Evolutionary conservation across 192 early-diverging fungal species (phyloP).

Genomic region (Backusella tuberculispora): DNA sequence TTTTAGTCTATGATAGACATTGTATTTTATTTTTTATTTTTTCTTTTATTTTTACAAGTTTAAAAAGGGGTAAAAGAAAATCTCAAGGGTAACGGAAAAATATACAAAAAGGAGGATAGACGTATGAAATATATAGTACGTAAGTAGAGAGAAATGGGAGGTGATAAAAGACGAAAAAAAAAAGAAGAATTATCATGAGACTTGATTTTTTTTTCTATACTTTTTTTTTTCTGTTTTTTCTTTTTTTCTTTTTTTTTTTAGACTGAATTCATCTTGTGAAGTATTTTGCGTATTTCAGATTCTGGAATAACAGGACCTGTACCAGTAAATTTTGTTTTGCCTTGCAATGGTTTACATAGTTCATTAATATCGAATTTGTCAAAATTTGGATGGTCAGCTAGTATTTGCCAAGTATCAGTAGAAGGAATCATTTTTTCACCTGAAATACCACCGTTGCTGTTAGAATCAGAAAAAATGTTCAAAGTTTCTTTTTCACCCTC

Average conservation of each 20-base stretch:
- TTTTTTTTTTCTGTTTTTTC: background rate
- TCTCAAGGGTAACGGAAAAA: slow-evolving; percentile 1
- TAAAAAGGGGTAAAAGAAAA: slow-evolving; percentile 6
- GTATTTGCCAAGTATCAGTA: slow-evolving; percentile 55
- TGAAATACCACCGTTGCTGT: background rate
- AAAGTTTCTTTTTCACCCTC: slow-evolving; percentile 10
- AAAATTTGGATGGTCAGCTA: slow-evolving; percentile 59
- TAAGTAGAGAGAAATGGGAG: background rate
- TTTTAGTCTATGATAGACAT: background rate
- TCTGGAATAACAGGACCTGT: slow-evolving; percentile 54
- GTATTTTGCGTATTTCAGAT: slow-evolving; percentile 31
- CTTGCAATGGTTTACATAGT: slow-evolving; percentile 51
- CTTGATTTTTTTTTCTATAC: background rate
- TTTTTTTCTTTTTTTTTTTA: background rate
- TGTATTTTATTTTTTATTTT: background rate
- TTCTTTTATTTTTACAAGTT: background rate
- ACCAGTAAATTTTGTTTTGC: slow-evolving; percentile 58
- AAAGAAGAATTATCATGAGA: background rate
- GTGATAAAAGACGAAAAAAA: background rate
- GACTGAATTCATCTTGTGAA: slow-evolving; percentile 10
- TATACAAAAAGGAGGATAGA: background rate
- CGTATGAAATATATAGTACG: background rate
- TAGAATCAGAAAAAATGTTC: background rate
- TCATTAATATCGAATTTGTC: slow-evolving; percentile 56
- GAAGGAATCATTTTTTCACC: slow-evolving; percentile 41